Evolutionary conservation across 192 early-diverging fungal species (phyloP), one percentile per base, ranked within the genome.

Genomic region (Backusella liffmaniae): DNA sequence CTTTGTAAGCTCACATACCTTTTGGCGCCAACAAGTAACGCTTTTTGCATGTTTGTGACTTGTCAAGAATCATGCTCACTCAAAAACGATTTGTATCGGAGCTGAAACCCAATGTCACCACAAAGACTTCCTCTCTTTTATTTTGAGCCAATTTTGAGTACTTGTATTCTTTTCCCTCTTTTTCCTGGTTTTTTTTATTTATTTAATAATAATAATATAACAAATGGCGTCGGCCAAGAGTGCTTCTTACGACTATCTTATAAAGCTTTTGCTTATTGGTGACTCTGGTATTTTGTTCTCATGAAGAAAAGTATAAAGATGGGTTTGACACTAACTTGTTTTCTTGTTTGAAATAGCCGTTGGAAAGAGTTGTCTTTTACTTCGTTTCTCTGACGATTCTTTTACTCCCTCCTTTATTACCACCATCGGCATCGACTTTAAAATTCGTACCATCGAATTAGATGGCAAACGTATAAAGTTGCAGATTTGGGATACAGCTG

Each of bases 361-460:
- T 74, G 98, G 98, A 53, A 99, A 99, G 87, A 93, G 91, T 77
- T 98, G 98, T 82, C 85, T 99, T 39, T 89, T 99, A 29, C 89
- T 99, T 41, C 94, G 98, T 66, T 99, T 99, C 85, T 96, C 95
- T 73, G 97, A 99, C 85, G 97, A 99, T 87, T 96, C 96, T 65
- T 99, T 99, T 81, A 98, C 98, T 42, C 98, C 98, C 32, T 97
- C 96, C 42, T 99, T 98, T 86, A 99, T 99, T 82, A 98, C 98
- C 56, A 99, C 98, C 66, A 98, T 99, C 77, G 98, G 98, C 49
- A 98, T 99, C 76, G 98, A 99, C 88, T 99, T 99, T 84, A 98
- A 98, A 88, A 98, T 99, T 83, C 91, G 97, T 74, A 98, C 96
- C 34, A 97, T 99, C 70, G 98, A 99, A 78, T 88, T 99, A 37